Percentiles rank a stretch among this genome's conserved stretches.
phyloP scores from a whole-genome alignment of 73 alveolate species.

The Paramecium pentaurelia region DNA sequence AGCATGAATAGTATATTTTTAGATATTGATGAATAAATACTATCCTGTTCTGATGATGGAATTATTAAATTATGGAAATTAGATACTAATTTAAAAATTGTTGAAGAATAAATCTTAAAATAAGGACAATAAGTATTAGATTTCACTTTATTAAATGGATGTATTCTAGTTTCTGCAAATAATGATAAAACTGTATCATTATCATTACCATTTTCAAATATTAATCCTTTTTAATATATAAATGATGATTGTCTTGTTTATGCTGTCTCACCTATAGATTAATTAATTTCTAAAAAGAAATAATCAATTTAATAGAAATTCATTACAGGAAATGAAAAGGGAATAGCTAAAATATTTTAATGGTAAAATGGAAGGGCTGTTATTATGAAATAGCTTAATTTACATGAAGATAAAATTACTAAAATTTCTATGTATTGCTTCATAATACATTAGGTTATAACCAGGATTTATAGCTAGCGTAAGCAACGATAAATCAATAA shows the following conservation, averaged over 20 bases:
- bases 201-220: constrained; percentile 27
- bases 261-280: constrained; percentile 45
- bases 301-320: not conserved
- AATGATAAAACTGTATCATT: not conserved
- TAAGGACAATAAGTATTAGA: constrained; percentile 19
- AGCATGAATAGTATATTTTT: not conserved
- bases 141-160: constrained; percentile 47
- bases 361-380: constrained; percentile 55
- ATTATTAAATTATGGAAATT: constrained; percentile 38
- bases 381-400: not conserved
- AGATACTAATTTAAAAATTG: not conserved
- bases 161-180: not conserved
- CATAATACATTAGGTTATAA: not conserved
- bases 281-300: not conserved
- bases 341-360: constrained; percentile 22
- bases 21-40: constrained; percentile 29
- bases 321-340: constrained; percentile 37
- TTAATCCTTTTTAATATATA: constrained; percentile 7
- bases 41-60: constrained; percentile 43
- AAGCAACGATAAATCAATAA: not conserved
- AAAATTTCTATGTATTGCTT: constrained; percentile 17
- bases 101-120: constrained; percentile 32
- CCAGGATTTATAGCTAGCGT: constrained; percentile 38
- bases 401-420: constrained; percentile 45
- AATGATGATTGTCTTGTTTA: constrained; percentile 9